Base-by-base conservation (phyloP, 257 asterid genomes). In the Anisodus tanguticus region DNA sequence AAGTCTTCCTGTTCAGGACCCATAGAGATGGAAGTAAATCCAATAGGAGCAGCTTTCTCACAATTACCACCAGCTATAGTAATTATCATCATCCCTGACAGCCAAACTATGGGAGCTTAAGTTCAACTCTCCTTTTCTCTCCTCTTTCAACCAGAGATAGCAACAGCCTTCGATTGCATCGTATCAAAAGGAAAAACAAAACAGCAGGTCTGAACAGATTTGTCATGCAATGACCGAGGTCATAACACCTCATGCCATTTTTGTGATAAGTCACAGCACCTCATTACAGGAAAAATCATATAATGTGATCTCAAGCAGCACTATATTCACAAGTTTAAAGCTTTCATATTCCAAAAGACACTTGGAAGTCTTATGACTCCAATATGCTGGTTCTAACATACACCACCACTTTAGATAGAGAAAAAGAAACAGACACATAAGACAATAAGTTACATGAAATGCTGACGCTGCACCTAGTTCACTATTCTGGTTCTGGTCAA, bases 41-140 rank as follows among this genome's bases (percentile, higher is more conserved):
- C 76, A 37, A 35, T 37, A 31, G 43, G 17, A 68, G 51, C 51
- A 39, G 76, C n/a, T 68, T 68, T 68, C 76, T 35, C 76, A 68
- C 51, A 68, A 68, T 37, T 37, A 47, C 74, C 74, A 35, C 11
- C 74, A 67, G 74, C 22, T 37, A 37, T 67, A 67, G 10, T 67
- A 67, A 13, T 12, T 67, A 35, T 67, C 47, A 35, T 35, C 74
- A 67, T 67, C 49, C 74, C 15, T 35, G 49, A 67, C 7, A 68
- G 49, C 51, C 76, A 67, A 37, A 55, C 19, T 37, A 69, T 69
- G 31, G 54, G 15, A 70, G 16, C 79, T 70, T 15, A 22, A 17
- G 49, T 70, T 70, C 37, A 39, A 39, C 35, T 67, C 22, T 13
- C 35, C 9, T 15, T 37, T n/a, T 43, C 51, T 4, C 5, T 22